Base-by-base conservation (phyloP, 345 rosid genomes). In the Citrus unshiu region DNA sequence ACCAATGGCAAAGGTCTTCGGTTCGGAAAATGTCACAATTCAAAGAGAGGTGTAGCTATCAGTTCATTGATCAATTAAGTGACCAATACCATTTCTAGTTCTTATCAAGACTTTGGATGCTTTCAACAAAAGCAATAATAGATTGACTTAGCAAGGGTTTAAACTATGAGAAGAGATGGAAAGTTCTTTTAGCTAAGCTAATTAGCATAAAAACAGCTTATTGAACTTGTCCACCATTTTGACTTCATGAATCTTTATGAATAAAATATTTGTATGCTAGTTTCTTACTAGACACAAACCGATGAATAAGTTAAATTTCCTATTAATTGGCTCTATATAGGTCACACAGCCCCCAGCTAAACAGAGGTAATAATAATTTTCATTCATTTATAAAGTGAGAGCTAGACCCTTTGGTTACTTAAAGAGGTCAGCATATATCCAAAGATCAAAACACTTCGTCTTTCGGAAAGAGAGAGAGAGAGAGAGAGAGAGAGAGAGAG, bases 1-100 rank as follows among this genome's bases (percentile, higher is more conserved):
- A 81, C 70, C 82, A 6, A 60, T 54, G 14, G 68, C 61, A 62
- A 68, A 78, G 89, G 89, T 84, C 84, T 63, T 74, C 25, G 75
- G 86, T 89, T 89, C 81, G 87, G 87, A 87, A 89, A 78, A 81
- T 82, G 90, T 89, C 89, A 66, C 85, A 18, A 81, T 82, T 62
- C 18, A 39, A 73, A 65, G 83, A 24, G n/a, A 64, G 30, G 68
- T 39, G 68, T 83, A 68, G 78, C 79, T 80, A 82, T 79, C 78
- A 80, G 32, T 75, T 76, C 60, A 64, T 35, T 13, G 16, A 67
- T 54, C 61, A 21, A 57, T 82, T 13, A 27, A 46, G 66, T 16
- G 24, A 29, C 25, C 24, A 70, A 60, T 75, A 10, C 14, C 29
- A 80, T 66, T 71, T 80, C 74, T 24, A 13, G 19, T 60, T 37